Evolutionary conservation across 2,329 filamentous ascomycete species (phyloP).

Genomic region (Hymenoscyphus occultus): DNA sequence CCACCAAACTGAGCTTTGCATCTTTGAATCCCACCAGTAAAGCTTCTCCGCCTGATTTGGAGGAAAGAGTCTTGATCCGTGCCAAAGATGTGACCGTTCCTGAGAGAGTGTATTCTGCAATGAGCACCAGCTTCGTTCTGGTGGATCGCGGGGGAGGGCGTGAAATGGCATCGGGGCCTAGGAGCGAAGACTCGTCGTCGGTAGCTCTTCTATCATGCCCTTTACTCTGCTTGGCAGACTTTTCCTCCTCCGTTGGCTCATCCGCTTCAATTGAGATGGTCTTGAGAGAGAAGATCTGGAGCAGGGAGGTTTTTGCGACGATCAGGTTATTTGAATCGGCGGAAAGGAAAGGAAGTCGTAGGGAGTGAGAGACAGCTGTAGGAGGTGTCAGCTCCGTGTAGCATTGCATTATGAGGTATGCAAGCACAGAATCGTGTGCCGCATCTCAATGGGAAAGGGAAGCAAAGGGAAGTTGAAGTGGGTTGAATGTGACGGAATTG

Average conservation of each 20-base stretch:
- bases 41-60: constrained; percentile 78
- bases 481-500: constrained; percentile 1
- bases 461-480: background rate
- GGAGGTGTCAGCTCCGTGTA: constrained; percentile 95
- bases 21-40: constrained; percentile 83
- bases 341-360: constrained; percentile 74
- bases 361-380: constrained; percentile 86
- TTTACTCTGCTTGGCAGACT: constrained; percentile 42
- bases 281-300: constrained; percentile 84
- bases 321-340: constrained; percentile 78
- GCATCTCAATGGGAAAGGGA: constrained; percentile 14
- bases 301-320: constrained; percentile 85
- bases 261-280: constrained; percentile 60
- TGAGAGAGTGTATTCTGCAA: constrained; percentile 79
- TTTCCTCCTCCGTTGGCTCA: constrained; percentile 24
- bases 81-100: constrained; percentile 83
- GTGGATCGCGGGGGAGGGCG: constrained; percentile 61
- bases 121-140: constrained; percentile 75
- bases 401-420: constrained; percentile 72
- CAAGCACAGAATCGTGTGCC: constrained; percentile 13
- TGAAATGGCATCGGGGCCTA: constrained; percentile 60
- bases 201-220: constrained; percentile 49
- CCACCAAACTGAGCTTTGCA: constrained; percentile 87
- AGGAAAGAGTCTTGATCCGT: constrained; percentile 68
- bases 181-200: constrained; percentile 64